These are phyloP conservation scores for Carex kokanica DNA, from an alignment of 176 grass and related monocot genomes.

Conservation along the genomic window DNA sequence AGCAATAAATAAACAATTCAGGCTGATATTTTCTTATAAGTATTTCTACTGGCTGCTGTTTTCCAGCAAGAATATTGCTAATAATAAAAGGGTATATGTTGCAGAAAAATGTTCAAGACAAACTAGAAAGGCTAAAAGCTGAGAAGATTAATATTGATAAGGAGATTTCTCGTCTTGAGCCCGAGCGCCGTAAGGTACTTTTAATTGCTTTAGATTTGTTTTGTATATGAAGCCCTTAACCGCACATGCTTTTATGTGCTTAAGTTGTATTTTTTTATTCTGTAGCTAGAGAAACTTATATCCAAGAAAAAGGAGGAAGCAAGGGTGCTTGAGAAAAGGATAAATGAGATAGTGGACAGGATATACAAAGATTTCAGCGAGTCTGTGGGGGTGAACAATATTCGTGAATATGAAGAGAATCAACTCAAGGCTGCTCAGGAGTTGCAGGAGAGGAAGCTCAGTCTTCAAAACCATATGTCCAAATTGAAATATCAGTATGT, in stretches of 20 bases:
- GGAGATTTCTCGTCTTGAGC: conserved; percentile 69
- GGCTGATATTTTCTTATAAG: not conserved
- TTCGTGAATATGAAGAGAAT: conserved; percentile 97
- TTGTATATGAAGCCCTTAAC: not conserved
- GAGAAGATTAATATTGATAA: conserved; percentile 68
- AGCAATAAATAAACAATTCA: conserved; percentile 5
- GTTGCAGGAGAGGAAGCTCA: conserved; percentile 79
- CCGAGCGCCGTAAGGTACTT: conserved; percentile 67
- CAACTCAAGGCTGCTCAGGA: conserved; percentile 82
- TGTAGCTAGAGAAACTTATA: conserved; percentile 60
- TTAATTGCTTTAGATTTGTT: conserved; percentile 22
- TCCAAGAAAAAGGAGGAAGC: conserved; percentile 64
- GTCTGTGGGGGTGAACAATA: conserved; percentile 92
- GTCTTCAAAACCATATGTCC: conserved; percentile 83
- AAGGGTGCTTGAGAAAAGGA: conserved; percentile 81
- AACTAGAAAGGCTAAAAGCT: conserved; percentile 60
- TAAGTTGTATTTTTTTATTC: conserved; percentile 35
- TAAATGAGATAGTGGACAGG: conserved; percentile 88
- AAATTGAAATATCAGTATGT: conserved; percentile 99
- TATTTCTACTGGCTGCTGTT: not conserved
- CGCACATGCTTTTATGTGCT: conserved; percentile 19
- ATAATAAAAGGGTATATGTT: conserved; percentile 5
- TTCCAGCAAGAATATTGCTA: conserved; percentile 12
- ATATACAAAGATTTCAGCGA: conserved; percentile 93
- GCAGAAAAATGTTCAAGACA: conserved; percentile 72